These are phyloP conservation scores for Panaeolus papilionaceus DNA, from an alignment of 768 basidiomycete species.

Conservation along the genomic window DNA sequence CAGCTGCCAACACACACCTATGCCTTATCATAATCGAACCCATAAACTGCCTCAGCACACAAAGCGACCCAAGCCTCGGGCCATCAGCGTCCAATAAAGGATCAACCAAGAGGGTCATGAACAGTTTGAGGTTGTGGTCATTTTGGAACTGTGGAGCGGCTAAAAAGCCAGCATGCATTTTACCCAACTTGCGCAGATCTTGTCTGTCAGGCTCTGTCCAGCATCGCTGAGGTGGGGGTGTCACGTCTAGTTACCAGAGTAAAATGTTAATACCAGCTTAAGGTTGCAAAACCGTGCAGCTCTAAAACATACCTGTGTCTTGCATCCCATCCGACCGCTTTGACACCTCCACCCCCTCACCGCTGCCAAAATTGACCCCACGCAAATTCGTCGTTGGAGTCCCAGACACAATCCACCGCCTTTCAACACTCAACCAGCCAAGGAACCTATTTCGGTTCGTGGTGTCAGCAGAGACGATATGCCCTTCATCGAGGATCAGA, in stretches of 20 bases:
- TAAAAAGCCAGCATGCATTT: constrained; percentile 80
- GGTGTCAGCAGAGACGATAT: constrained; percentile 60
- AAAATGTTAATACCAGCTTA: no score
- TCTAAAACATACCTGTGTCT: no score
- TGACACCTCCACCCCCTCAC: neutral
- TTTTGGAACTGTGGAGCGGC: constrained; percentile 67
- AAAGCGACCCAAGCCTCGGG: constrained; percentile 66
- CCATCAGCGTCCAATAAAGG: constrained; percentile 61
- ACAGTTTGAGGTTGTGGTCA: constrained; percentile 42
- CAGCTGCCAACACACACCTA: constrained; percentile 39
- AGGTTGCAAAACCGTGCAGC: no score
- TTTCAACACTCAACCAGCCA: constrained; percentile 72
- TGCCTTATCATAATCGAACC: constrained; percentile 80
- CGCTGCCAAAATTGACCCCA: constrained; percentile 66
- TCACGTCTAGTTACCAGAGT: neutral
- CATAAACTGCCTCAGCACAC: constrained; percentile 77
- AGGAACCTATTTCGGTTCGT: constrained; percentile 61
- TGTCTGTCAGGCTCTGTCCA: constrained; percentile 75
- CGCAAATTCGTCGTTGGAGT: constrained; percentile 90
- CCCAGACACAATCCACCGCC: constrained; percentile 89
- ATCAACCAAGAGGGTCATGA: constrained; percentile 54
- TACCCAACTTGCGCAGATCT: constrained; percentile 76
- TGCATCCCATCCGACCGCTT: no score
- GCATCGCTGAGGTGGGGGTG: constrained; percentile 32
- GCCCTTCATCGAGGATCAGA: constrained; percentile 88